Evolutionary conservation across 208 protist species (phyloP), one percentile per base, ranked within the genome.

Genomic region (Zelonia costaricensis): DNA sequence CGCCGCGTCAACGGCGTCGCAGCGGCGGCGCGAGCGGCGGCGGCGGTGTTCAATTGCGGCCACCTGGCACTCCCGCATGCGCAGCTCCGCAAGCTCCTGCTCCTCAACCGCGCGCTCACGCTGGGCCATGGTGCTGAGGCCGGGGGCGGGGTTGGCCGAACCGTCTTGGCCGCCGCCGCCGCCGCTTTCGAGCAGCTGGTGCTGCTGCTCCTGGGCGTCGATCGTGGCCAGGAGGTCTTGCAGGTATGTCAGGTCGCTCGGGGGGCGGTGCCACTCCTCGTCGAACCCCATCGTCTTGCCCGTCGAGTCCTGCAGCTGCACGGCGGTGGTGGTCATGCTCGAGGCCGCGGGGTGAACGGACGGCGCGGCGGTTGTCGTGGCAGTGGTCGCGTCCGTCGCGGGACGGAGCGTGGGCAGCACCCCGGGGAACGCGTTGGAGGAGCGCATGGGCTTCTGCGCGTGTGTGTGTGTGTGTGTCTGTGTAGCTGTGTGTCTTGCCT

Each of bases 1-100:
- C 69, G 94, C 89, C 7, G 84, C 79, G n/a, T 92, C 88, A 4
- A 94, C 83, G 6, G 86, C 65, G 56, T 91, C 75, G 55, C 82
- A 88, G n/a, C 74, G 62, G 15, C 71, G 44, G 61, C 69, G 47
- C 27, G 74, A 73, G 27, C 51, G 47, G 15, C 57, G 46, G 22
- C 76, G 76, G 1, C 78, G 77, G 13, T 47, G 33, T 53, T 86
- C 69, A 33, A 86, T 85, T n/a, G 59, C 43, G 31, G 49, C 15
- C 7, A 91, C 40, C 63, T 86, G 81, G n/a, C 47, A 44, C 63
- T 81, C 71, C 4, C 78, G 82, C 38, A 55, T 45, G 2, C 62
- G 72, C 23, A 70, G 65, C 13, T 31, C 52, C 2, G 44, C 67
- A 9, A 46, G 23, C 33, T 76, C 51, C 55, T 64, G 56, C 46